Conservation (phyloP, 495 filamentous ascomycete genomes). For the Trichoderma parareesei region DNA sequence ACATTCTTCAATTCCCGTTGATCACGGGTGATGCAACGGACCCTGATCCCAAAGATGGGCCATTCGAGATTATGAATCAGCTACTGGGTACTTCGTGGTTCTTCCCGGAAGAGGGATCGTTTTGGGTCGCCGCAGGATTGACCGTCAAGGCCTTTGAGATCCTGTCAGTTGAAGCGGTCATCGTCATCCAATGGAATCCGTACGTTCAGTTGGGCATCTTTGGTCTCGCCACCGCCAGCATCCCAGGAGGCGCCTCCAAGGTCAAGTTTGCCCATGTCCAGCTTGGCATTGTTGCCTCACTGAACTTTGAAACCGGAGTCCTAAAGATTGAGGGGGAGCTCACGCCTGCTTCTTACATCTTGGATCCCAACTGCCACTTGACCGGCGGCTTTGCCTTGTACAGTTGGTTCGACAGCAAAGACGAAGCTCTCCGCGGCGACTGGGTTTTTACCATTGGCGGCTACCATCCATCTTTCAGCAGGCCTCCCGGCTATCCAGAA, state of each 20-base stretch:
- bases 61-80: too few relatives aligned
- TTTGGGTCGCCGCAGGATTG: not conserved
- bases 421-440: slow-evolving; percentile 25
- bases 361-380: not conserved
- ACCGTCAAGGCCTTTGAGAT: not conserved
- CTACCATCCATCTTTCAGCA: slow-evolving; percentile 35
- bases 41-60: too few relatives aligned
- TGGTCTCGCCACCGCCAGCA: not conserved
- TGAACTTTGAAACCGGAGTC: not conserved
- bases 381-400: not conserved
- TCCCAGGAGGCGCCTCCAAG: not conserved
- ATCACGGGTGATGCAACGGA: not conserved
- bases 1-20: not conserved
- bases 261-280: not conserved
- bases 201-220: not conserved
- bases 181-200: not conserved
- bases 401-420: not conserved
- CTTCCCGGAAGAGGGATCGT: not conserved
- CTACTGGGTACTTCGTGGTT: not conserved
- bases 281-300: not conserved
- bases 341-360: not conserved
- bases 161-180: not conserved
- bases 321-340: not conserved
- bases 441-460: slow-evolving; percentile 48
- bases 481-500: slow-evolving; percentile 33